Evolutionary conservation across 176 grass and related monocot genomes (phyloP).

Genomic region (Calamus simplicifolius): DNA sequence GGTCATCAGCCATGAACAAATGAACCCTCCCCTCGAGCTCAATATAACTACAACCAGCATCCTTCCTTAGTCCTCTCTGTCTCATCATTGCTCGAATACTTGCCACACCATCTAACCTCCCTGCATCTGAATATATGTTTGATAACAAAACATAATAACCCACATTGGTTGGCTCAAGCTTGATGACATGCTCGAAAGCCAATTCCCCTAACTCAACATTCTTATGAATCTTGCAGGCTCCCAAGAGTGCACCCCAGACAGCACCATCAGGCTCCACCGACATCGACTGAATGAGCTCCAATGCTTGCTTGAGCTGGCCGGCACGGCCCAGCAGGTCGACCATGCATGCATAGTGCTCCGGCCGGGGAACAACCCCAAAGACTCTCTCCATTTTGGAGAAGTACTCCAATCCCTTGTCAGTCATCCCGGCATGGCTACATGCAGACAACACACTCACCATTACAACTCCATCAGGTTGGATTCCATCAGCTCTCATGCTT

Average conservation of each 20-base stretch:
- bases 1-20: slow-evolving; percentile 76
- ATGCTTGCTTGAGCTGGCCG: slow-evolving; percentile 34
- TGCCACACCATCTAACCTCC: slow-evolving; percentile 26
- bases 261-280: slow-evolving; percentile 40
- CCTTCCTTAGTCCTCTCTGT: slow-evolving; percentile 53
- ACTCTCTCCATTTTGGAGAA: slow-evolving; percentile 35
- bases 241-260: slow-evolving; percentile 65
- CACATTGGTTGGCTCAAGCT: slow-evolving; percentile 43
- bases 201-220: slow-evolving; percentile 37
- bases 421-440: slow-evolving; percentile 57
- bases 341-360: slow-evolving; percentile 67
- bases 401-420: slow-evolving; percentile 37
- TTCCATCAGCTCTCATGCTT: slow-evolving; percentile 32
- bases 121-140: slow-evolving; percentile 50
- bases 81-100: slow-evolving; percentile 50
- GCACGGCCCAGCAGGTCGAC: slow-evolving; percentile 65
- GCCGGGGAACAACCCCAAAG: slow-evolving; percentile 18
- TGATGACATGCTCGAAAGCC: slow-evolving; percentile 35
- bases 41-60: slow-evolving; percentile 59
- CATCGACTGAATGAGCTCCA: slow-evolving; percentile 49
- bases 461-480: slow-evolving; percentile 30
- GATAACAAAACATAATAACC: slow-evolving; percentile 69
- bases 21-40: slow-evolving; percentile 45
- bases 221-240: slow-evolving; percentile 70
- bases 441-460: slow-evolving; percentile 53